Conservation (phyloP, 202 grass and related monocot genomes). For the Setaria viridis region DNA sequence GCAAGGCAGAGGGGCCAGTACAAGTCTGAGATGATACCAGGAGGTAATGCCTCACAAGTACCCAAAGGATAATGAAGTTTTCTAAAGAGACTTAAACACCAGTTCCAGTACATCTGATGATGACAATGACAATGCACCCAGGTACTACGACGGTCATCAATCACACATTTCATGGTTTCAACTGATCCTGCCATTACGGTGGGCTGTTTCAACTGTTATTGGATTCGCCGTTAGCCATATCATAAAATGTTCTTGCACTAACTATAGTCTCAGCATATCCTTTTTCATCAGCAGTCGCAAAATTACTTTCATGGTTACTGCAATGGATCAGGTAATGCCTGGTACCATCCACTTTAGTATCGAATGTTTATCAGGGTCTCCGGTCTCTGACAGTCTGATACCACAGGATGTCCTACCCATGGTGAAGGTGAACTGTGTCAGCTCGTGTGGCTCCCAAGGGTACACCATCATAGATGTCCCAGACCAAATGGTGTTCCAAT, state of each 20-base stretch:
- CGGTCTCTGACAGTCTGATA: not conserved
- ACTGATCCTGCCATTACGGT: not conserved
- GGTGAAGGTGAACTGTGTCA: not conserved
- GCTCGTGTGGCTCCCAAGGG: not conserved
- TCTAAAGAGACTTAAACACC: conserved; percentile 6
- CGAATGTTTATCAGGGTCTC: not conserved
- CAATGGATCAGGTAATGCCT: not conserved
- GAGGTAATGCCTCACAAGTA: not conserved
- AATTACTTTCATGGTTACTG: not conserved
- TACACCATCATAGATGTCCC: not conserved
- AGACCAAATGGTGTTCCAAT: not conserved
- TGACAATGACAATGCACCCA: not conserved
- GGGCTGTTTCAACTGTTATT: not conserved
- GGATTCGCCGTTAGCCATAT: not conserved
- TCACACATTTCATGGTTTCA: conserved; percentile 12
- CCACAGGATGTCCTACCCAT: not conserved
- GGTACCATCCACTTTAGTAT: conserved; percentile 4
- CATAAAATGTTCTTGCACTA: not conserved
- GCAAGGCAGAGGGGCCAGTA: not conserved
- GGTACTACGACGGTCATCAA: not conserved
- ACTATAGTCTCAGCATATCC: not conserved
- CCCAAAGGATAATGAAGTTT: not conserved
- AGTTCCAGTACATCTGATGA: not conserved
- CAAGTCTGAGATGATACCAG: conserved; percentile 6
- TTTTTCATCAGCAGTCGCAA: not conserved